Percentiles rank a stretch among this genome's conserved stretches.
phyloP scores from a whole-genome alignment of 768 basidiomycete species.

The Dioszegia hungarica region DNA sequence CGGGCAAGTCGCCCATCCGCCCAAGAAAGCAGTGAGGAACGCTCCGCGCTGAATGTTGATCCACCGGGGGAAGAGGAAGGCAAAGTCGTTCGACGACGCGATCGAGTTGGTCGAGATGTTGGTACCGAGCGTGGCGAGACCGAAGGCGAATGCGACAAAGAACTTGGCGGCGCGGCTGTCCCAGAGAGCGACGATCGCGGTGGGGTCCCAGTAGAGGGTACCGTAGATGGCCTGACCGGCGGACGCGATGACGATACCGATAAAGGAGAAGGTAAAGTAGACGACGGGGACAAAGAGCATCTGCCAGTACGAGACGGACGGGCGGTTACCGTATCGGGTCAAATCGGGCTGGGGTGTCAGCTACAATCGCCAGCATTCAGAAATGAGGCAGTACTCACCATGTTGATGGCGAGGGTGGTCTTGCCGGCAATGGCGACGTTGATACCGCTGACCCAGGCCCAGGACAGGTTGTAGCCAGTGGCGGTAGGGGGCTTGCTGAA shows the following conservation, averaged over 20 bases:
- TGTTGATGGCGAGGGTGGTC: conserved; percentile 52
- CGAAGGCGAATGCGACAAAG: conserved; percentile 71
- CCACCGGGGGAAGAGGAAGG: conserved; percentile 66
- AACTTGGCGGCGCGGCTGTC: conserved; percentile 80
- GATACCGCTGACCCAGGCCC: conserved; percentile 72
- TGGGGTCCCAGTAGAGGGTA: conserved; percentile 64
- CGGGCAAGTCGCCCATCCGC: conserved; percentile 78
- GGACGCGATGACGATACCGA: conserved; percentile 74
- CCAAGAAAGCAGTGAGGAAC: conserved; percentile 70
- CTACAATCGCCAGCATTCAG: background rate
- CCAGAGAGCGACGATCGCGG: conserved; percentile 67
- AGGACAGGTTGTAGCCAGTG: conserved; percentile 58
- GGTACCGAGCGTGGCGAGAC: conserved; percentile 64
- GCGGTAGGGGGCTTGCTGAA: conserved; percentile 56
- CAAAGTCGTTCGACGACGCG: conserved; percentile 77
- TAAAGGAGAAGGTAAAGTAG: conserved; percentile 71
- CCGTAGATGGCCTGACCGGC: conserved; percentile 71
- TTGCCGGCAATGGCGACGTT: conserved; percentile 74
- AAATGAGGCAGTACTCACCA: conserved; percentile 54
- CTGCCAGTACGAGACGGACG: conserved; percentile 57
- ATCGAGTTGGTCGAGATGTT: conserved; percentile 74
- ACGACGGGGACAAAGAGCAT: conserved; percentile 68
- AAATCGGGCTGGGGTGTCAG: conserved; percentile 60
- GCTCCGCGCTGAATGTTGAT: conserved; percentile 73
- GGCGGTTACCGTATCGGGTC: conserved; percentile 66